phyloP scores from a whole-genome alignment of 306 rosid species.

The Notholithocarpus densiflorus region DNA sequence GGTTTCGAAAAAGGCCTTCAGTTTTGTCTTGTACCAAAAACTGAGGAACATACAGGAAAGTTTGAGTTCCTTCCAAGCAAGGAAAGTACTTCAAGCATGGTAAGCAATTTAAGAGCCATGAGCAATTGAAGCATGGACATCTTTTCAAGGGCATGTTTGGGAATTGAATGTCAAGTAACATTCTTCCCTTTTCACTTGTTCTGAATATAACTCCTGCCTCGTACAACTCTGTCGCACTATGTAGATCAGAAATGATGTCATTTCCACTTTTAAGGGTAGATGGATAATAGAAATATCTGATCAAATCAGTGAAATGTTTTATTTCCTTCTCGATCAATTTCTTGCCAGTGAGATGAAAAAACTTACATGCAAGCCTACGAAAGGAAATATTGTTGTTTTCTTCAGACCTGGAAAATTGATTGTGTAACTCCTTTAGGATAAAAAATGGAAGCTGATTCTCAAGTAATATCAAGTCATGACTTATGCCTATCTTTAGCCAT shows the following conservation, averaged over 20 bases:
- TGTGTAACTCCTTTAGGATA: conserved; percentile 3
- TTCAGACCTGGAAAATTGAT: no score
- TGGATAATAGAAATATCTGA: no score
- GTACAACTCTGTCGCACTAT: neutral
- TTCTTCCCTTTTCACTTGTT: neutral
- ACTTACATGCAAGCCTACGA: neutral
- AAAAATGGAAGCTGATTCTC: conserved; percentile 33
- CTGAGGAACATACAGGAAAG: neutral
- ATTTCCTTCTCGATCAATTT: no score
- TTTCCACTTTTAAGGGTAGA: neutral
- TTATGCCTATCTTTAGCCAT: conserved; percentile 9
- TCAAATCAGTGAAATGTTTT: no score
- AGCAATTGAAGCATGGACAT: neutral
- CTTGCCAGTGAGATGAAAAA: no score
- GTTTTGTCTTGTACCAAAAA: neutral
- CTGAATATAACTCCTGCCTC: conserved; percentile 5
- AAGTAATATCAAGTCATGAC: conserved; percentile 17
- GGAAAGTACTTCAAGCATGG: neutral
- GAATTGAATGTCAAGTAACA: no score
- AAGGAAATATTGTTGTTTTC: no score
- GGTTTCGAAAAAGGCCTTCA: conserved; percentile 12
- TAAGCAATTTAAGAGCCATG: neutral
- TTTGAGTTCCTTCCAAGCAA: neutral
- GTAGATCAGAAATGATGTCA: neutral
- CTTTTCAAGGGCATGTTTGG: neutral